Percentiles rank a stretch among this genome's conserved stretches.
phyloP scores from a whole-genome alignment of 768 basidiomycete genomes.

The Strobilomyces confusus region DNA sequence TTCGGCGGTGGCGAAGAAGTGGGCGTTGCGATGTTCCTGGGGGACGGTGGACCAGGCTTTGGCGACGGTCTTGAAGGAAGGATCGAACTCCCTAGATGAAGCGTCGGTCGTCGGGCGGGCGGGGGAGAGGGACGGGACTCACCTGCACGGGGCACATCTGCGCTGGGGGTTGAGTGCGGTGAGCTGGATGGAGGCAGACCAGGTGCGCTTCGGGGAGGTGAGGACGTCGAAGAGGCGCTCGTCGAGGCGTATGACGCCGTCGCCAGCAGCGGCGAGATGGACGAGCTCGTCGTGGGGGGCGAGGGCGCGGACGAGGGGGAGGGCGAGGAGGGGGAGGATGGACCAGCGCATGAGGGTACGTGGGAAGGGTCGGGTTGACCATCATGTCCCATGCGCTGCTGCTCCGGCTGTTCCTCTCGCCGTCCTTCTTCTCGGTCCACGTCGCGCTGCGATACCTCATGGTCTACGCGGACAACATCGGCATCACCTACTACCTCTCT shows the following conservation, averaged over 20 bases:
- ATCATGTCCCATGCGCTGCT: slow-evolving; percentile 73
- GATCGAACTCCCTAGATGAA: slow-evolving; percentile 72
- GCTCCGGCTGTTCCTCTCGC: slow-evolving; percentile 87
- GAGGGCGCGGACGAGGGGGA: slow-evolving; percentile 29
- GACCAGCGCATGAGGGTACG: slow-evolving; percentile 15
- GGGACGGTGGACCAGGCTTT: slow-evolving; percentile 74
- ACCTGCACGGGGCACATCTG: slow-evolving; percentile 93
- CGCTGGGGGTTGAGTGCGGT: slow-evolving; percentile 81
- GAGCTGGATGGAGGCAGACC: slow-evolving; percentile 83
- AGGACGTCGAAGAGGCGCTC: slow-evolving; percentile 73
- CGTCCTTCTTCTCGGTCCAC: slow-evolving; percentile 90
- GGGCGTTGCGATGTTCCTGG: slow-evolving; percentile 59
- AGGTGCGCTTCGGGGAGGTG: slow-evolving; percentile 70
- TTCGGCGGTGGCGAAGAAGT: slow-evolving; percentile 92
- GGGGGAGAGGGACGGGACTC: slow-evolving; percentile 29
- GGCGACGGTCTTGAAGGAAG: slow-evolving; percentile 76
- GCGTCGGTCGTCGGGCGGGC: background rate
- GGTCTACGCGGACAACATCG: slow-evolving; percentile 81
- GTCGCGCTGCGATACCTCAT: slow-evolving; percentile 87
- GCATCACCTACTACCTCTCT: slow-evolving; percentile 88
- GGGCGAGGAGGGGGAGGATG: slow-evolving; percentile 31
- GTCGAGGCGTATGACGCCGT: slow-evolving; percentile 82
- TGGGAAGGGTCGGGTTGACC: slow-evolving; percentile 10
- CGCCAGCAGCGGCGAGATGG: slow-evolving; percentile 62
- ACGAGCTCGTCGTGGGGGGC: slow-evolving; percentile 53